Percentiles rank a stretch among this genome's conserved stretches.
Evolutionary conservation across 192 early-diverging fungal species (phyloP).

Genomic region (Linnemannia hyalina): DNA sequence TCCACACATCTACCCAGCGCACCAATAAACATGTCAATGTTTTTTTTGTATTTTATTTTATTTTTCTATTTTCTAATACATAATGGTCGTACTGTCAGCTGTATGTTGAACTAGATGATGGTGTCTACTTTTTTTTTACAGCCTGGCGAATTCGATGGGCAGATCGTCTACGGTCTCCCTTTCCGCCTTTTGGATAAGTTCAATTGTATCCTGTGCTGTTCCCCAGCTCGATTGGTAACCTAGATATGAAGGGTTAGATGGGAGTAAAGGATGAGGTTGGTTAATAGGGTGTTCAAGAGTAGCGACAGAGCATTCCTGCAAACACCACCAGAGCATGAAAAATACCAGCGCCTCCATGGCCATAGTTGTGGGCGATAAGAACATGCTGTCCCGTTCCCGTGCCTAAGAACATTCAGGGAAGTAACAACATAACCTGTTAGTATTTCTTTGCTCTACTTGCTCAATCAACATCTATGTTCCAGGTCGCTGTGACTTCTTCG

Average conservation of each 20-base stretch:
- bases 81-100: neutral
- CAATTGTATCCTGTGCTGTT: conserved; percentile 53
- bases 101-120: neutral
- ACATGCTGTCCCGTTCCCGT: conserved; percentile 49
- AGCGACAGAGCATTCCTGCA: neutral
- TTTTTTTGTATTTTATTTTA: neutral
- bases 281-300: neutral
- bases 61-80: neutral
- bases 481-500: neutral
- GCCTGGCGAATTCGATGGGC: neutral
- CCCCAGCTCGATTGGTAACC: conserved; percentile 77
- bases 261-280: neutral
- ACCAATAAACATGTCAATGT: neutral
- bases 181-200: conserved; percentile 52
- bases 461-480: neutral
- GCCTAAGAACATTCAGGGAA: conserved; percentile 11
- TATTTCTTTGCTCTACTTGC: neutral
- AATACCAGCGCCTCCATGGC: conserved; percentile 70
- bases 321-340: neutral
- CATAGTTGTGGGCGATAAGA: conserved; percentile 73
- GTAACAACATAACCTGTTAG: neutral
- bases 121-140: neutral
- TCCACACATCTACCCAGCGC: neutral
- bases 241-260: neutral
- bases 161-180: neutral